A percentile compares a stretch with the other conserved stretches of the same genome.
Conservation (phyloP, 345 rosid species). For the Noccaea bulbosa region DNA sequence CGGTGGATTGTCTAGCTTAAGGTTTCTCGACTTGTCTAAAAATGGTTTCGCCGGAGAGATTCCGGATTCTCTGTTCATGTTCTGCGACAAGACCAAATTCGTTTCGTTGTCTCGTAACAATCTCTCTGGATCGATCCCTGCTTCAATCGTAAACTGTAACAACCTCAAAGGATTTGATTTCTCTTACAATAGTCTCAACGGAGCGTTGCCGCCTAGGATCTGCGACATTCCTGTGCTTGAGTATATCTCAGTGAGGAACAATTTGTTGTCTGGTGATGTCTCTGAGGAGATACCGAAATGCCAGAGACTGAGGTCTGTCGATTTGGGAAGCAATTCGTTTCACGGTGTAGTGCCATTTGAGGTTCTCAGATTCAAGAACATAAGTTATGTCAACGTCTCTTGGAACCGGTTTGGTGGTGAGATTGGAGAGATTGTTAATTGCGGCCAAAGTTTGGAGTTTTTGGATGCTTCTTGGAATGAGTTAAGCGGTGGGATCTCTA, state of each 20-base stretch:
- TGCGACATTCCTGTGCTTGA: constrained; percentile 66
- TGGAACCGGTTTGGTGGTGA: constrained; percentile 68
- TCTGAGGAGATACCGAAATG: constrained; percentile 60
- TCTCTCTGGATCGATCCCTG: constrained; percentile 76
- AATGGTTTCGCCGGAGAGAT: constrained; percentile 70
- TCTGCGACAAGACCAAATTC: constrained; percentile 75
- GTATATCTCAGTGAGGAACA: constrained; percentile 68
- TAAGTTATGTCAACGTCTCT: constrained; percentile 72
- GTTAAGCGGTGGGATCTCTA: constrained; percentile 65
- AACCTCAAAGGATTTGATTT: constrained; percentile 84
- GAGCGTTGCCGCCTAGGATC: constrained; percentile 59
- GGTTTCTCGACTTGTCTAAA: constrained; percentile 91
- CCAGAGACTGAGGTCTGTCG: constrained; percentile 59
- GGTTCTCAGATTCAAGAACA: constrained; percentile 60
- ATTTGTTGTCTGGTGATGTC: constrained; percentile 67
- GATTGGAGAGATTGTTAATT: constrained; percentile 57
- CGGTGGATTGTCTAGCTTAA: constrained; percentile 73
- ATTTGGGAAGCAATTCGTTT: constrained; percentile 78
- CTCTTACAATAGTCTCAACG: constrained; percentile 71
- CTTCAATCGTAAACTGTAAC: constrained; percentile 65
- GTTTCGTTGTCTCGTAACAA: constrained; percentile 75
- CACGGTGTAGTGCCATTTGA: constrained; percentile 71
- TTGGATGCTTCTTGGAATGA: constrained; percentile 80
- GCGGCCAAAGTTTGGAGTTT: constrained; percentile 62
- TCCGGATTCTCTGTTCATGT: constrained; percentile 68